These are phyloP conservation scores for Ceratobasidium sp. DNA, from an alignment of 1,284 basidiomycete species.

Conservation along the genomic window DNA sequence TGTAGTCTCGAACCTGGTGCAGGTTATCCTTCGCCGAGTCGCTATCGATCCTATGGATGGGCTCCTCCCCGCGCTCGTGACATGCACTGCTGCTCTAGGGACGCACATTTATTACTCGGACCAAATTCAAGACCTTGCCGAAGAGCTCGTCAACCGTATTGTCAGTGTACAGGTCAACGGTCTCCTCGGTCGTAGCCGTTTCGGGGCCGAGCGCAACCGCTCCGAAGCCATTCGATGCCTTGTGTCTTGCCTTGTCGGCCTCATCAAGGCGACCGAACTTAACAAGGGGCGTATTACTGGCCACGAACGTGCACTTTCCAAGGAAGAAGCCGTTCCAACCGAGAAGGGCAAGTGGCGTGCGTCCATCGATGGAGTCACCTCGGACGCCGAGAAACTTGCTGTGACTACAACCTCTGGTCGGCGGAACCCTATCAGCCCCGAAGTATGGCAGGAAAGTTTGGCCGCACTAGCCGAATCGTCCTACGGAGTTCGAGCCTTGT, in stretches of 20 bases:
- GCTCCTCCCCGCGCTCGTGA: constrained; percentile 73
- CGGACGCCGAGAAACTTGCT: constrained; percentile 49
- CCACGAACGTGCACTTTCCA: constrained; percentile 14
- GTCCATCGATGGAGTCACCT: constrained; percentile 40
- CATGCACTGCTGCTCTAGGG: constrained; percentile 83
- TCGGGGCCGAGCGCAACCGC: constrained; percentile 58
- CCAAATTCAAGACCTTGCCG: constrained; percentile 92
- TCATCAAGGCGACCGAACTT: constrained; percentile 71
- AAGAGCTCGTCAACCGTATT: constrained; percentile 83
- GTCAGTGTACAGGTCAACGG: constrained; percentile 71
- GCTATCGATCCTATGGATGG: constrained; percentile 69
- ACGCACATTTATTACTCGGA: constrained; percentile 95
- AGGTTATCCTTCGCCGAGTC: constrained; percentile 74
- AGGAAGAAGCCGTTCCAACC: constrained; percentile 10
- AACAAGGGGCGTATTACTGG: constrained; percentile 53
- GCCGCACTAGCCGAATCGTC: constrained; percentile 80
- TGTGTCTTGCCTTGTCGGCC: constrained; percentile 71
- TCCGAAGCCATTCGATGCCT: constrained; percentile 76
- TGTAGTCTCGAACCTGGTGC: constrained; percentile 77
- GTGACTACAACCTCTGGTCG: constrained; percentile 51
- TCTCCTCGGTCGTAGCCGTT: constrained; percentile 57
- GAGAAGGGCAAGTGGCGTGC: constrained; percentile 39
- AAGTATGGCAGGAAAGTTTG: constrained; percentile 88
- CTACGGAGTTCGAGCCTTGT: constrained; percentile 75
- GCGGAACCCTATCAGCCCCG: constrained; percentile 76